Conservation (phyloP, 805 yeast genomes). For the Barnettozyma californica region DNA sequence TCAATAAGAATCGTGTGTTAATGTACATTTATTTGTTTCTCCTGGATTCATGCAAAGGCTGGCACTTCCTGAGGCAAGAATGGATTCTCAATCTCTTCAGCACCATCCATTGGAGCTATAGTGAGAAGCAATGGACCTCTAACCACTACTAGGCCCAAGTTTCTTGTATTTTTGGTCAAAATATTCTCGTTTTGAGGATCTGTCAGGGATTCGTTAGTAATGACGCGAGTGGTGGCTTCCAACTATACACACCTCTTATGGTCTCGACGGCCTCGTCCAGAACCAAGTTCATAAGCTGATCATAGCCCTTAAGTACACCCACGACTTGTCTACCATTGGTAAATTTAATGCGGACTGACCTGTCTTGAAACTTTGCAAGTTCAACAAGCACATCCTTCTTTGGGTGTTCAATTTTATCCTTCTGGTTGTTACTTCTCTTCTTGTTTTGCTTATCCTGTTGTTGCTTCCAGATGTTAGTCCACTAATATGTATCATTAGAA, state of each 20-base stretch:
- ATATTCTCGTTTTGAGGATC: slow-evolving; percentile 60
- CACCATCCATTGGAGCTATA: slow-evolving; percentile 66
- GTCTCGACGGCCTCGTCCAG: slow-evolving; percentile 67
- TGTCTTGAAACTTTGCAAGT: slow-evolving; percentile 69
- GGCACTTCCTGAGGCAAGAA: slow-evolving; percentile 32
- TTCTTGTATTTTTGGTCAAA: slow-evolving; percentile 54
- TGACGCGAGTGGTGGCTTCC: background rate
- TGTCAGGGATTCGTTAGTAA: slow-evolving; percentile 11
- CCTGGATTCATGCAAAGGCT: slow-evolving; percentile 1
- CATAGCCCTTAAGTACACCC: slow-evolving; percentile 84
- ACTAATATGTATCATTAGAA: background rate
- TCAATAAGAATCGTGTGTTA: background rate
- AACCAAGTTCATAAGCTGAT: slow-evolving; percentile 74
- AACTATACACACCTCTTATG: slow-evolving; percentile 41
- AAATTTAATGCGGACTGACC: slow-evolving; percentile 69
- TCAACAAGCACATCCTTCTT: slow-evolving; percentile 88
- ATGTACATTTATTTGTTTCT: background rate
- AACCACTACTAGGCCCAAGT: slow-evolving; percentile 73
- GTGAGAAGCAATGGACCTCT: slow-evolving; percentile 79
- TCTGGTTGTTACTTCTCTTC: slow-evolving; percentile 13
- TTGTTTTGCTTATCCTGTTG: slow-evolving; percentile 9
- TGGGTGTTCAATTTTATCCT: slow-evolving; percentile 58
- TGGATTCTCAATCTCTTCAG: slow-evolving; percentile 67
- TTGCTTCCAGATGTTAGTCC: background rate
- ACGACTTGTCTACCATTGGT: slow-evolving; percentile 73